Percentiles rank a stretch among this genome's conserved stretches.
These are phyloP conservation scores for Jaminaea rosea DNA, from an alignment of 1,284 basidiomycete genomes.

Conservation along the genomic window DNA sequence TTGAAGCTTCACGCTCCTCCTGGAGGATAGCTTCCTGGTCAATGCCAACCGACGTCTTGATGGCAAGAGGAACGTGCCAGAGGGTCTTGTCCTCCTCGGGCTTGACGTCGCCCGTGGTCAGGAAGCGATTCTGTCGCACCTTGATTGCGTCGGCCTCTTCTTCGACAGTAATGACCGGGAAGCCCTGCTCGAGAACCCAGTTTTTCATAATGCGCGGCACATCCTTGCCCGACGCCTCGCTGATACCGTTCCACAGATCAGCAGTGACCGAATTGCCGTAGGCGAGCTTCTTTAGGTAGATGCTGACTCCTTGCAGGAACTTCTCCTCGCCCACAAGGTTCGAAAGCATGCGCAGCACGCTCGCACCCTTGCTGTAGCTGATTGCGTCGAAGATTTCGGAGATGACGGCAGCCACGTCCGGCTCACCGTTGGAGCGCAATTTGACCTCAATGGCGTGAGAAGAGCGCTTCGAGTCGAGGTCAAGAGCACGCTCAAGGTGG, in stretches of 20 bases:
- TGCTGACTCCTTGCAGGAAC: conserved; percentile 54
- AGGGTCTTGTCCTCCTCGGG: conserved; percentile 80
- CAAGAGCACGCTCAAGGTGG: conserved; percentile 58
- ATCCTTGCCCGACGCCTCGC: conserved; percentile 66
- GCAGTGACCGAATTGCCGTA: conserved; percentile 65
- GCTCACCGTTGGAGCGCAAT: conserved; percentile 23
- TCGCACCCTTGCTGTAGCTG: conserved; percentile 49
- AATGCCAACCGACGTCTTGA: conserved; percentile 57
- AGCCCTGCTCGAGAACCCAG: conserved; percentile 74
- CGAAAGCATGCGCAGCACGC: conserved; percentile 85
- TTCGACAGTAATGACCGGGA: conserved; percentile 78
- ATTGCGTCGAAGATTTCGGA: conserved; percentile 46
- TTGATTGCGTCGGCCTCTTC: conserved; percentile 50
- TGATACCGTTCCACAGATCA: conserved; percentile 84
- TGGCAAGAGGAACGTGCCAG: conserved; percentile 74
- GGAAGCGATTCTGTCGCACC: conserved; percentile 77
- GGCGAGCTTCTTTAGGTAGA: conserved; percentile 77
- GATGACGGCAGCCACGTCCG: conserved; percentile 43
- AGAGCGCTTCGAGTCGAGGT: conserved; percentile 77
- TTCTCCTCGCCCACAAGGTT: conserved; percentile 70
- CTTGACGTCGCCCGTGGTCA: conserved; percentile 62
- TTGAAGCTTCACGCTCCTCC: conserved; percentile 59
- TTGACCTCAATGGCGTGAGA: conserved; percentile 93
- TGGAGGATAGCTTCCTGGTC: conserved; percentile 63
- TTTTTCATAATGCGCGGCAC: conserved; percentile 76